Evolutionary conservation across 1,139 yeast genomes (phyloP).

Genomic region (Yamadazyma siamensis): DNA sequence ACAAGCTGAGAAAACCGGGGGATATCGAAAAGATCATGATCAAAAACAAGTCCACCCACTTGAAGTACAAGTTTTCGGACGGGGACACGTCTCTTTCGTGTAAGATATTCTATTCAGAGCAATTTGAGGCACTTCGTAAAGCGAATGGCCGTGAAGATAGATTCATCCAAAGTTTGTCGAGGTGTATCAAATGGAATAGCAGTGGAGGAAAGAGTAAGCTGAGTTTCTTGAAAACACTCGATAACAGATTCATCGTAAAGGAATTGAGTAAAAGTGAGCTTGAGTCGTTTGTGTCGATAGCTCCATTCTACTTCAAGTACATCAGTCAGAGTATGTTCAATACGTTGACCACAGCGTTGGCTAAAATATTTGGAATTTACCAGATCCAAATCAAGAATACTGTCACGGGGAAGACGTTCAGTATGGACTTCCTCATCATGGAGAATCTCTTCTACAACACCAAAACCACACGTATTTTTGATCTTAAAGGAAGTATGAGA

Average conservation of each 20-base stretch:
- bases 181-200: constrained; percentile 95
- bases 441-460: constrained; percentile 88
- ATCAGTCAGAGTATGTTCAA: constrained; percentile 95
- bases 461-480: constrained; percentile 84
- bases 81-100: constrained; percentile 88
- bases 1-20: constrained; percentile 17
- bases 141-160: constrained; percentile 76
- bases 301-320: constrained; percentile 94
- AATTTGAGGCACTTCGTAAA: constrained; percentile 87
- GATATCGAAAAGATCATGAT: constrained; percentile 67
- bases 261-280: constrained; percentile 85
- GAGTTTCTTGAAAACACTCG: constrained; percentile 86
- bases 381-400: constrained; percentile 86
- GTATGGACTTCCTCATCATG: constrained; percentile 92
- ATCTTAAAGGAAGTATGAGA: constrained; percentile 96
- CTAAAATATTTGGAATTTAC: constrained; percentile 92
- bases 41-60: constrained; percentile 81
- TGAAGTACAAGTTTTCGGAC: constrained; percentile 88
- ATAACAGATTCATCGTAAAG: constrained; percentile 84
- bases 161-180: constrained; percentile 82
- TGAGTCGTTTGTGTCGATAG: constrained; percentile 91
- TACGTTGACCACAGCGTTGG: constrained; percentile 89
- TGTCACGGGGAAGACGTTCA: constrained; percentile 68
- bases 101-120: constrained; percentile 92
- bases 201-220: constrained; percentile 97